phyloP scores from a whole-genome alignment of 2,329 filamentous ascomycete genomes.

The Penicillium sp. region DNA sequence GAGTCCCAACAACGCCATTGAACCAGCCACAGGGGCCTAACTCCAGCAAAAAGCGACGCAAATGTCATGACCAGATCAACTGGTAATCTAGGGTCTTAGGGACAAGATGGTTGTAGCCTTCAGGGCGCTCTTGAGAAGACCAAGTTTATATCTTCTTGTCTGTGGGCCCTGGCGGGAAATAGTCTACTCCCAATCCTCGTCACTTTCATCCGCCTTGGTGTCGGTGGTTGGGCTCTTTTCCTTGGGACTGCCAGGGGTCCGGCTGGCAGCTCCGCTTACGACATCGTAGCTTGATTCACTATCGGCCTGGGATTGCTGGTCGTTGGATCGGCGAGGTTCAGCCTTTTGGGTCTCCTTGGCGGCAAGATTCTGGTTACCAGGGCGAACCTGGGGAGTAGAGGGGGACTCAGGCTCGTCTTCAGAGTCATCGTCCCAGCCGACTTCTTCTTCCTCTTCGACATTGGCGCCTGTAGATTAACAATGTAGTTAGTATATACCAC shows the following conservation, averaged over 20 bases:
- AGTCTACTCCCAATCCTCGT: conserved; percentile 77
- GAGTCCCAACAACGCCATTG: conserved; percentile 25
- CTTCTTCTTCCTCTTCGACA: conserved; percentile 72
- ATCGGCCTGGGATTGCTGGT: conserved; percentile 87
- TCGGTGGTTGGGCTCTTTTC: conserved; percentile 50
- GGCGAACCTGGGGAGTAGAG: conserved; percentile 50
- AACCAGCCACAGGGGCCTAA: conserved; percentile 26
- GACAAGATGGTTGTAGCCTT: neutral
- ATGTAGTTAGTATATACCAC: conserved; percentile 10
- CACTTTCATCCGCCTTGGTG: conserved; percentile 62
- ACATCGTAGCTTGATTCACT: conserved; percentile 97
- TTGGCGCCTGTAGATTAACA: conserved; percentile 44
- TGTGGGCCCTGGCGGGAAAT: neutral
- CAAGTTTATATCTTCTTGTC: neutral
- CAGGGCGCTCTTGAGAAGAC: neutral
- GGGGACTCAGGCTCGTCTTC: conserved; percentile 58
- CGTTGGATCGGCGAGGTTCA: conserved; percentile 75
- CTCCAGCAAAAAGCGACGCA: conserved; percentile 25
- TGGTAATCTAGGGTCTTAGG: neutral
- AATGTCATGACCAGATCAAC: conserved; percentile 12
- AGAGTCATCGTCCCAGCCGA: conserved; percentile 74
- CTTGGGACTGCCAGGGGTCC: conserved; percentile 71
- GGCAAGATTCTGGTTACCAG: conserved; percentile 43
- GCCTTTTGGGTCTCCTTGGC: conserved; percentile 62
- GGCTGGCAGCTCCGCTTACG: conserved; percentile 80